Conservation (phyloP, 1,284 basidiomycete species). For the Cutaneotrichosporon daszewskae region DNA sequence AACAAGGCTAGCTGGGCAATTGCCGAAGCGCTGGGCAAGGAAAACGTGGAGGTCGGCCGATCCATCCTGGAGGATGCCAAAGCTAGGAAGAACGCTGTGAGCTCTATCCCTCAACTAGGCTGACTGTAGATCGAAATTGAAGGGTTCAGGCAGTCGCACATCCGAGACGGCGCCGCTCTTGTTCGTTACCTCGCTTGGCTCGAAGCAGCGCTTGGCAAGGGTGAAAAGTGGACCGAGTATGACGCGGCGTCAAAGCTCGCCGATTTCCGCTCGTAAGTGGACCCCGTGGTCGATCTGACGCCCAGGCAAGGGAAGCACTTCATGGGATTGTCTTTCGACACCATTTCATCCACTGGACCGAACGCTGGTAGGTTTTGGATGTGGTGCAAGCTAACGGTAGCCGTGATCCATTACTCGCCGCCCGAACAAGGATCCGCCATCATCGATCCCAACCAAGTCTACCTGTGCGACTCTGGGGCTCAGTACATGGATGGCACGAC, state of each 20-base stretch:
- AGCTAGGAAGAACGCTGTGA: slow-evolving; percentile 74
- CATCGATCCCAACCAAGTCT: slow-evolving; percentile 75
- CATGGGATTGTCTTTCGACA: slow-evolving; percentile 82
- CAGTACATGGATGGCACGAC: slow-evolving; percentile 90
- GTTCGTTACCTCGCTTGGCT: slow-evolving; percentile 89
- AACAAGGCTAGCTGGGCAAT: slow-evolving; percentile 72
- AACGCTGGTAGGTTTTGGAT: slow-evolving; percentile 63
- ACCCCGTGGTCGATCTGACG: too few relatives aligned
- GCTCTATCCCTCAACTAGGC: background rate
- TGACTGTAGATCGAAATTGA: slow-evolving; percentile 60
- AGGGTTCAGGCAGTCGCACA: slow-evolving; percentile 83
- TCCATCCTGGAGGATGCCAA: slow-evolving; percentile 80
- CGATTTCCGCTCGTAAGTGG: slow-evolving; percentile 68
- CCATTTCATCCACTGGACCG: slow-evolving; percentile 84
- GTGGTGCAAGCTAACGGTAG: slow-evolving; percentile 45
- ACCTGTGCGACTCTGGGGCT: slow-evolving; percentile 90
- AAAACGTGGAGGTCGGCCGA: slow-evolving; percentile 57
- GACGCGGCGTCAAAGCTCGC: slow-evolving; percentile 75
- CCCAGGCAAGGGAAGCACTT: slow-evolving; percentile 74
- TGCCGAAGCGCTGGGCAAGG: slow-evolving; percentile 65
- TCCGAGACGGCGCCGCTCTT: slow-evolving; percentile 84
- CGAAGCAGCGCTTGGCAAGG: slow-evolving; percentile 68
- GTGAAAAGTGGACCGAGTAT: slow-evolving; percentile 68
- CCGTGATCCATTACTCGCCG: slow-evolving; percentile 91
- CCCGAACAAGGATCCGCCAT: slow-evolving; percentile 66